These are phyloP conservation scores for Podaxis mareebaensis DNA, from an alignment of 768 basidiomycete species.

Conservation along the genomic window DNA sequence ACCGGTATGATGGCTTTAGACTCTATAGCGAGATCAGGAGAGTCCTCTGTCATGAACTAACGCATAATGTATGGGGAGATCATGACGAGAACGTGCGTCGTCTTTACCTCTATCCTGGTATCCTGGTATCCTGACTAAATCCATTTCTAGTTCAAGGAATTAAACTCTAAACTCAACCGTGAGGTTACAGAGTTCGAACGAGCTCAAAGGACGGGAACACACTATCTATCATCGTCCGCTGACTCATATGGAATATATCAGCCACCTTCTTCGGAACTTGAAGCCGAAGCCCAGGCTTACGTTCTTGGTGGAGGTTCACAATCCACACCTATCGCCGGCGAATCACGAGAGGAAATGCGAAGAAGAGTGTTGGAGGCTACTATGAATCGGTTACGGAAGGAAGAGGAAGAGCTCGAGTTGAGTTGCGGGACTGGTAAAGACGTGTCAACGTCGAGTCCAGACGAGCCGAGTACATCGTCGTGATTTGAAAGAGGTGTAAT, in stretches of 20 bases:
- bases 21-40: conserved; percentile 62
- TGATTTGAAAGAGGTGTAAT: neutral
- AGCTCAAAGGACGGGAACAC: conserved; percentile 50
- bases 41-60: conserved; percentile 75
- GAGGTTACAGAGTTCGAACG: conserved; percentile 73
- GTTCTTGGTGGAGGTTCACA: conserved; percentile 52
- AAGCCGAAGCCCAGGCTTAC: conserved; percentile 52
- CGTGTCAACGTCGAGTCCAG: conserved; percentile 20
- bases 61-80: conserved; percentile 74
- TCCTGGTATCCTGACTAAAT: neutral
- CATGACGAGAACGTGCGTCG: conserved; percentile 70
- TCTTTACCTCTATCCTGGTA: neutral
- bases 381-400: conserved; percentile 54
- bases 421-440: conserved; percentile 59
- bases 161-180: conserved; percentile 73
- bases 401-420: conserved; percentile 73
- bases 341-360: conserved; percentile 61
- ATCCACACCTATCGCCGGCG: conserved; percentile 22
- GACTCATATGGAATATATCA: conserved; percentile 25
- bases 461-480: conserved; percentile 9
- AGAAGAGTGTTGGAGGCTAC: conserved; percentile 59
- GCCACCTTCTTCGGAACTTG: conserved; percentile 54
- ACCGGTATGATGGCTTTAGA: conserved; percentile 72
- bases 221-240: conserved; percentile 46
- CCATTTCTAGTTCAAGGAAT: conserved; percentile 64